phyloP scores from a whole-genome alignment of 352 stramenopile genomes.

The Pythium guiyangense region DNA sequence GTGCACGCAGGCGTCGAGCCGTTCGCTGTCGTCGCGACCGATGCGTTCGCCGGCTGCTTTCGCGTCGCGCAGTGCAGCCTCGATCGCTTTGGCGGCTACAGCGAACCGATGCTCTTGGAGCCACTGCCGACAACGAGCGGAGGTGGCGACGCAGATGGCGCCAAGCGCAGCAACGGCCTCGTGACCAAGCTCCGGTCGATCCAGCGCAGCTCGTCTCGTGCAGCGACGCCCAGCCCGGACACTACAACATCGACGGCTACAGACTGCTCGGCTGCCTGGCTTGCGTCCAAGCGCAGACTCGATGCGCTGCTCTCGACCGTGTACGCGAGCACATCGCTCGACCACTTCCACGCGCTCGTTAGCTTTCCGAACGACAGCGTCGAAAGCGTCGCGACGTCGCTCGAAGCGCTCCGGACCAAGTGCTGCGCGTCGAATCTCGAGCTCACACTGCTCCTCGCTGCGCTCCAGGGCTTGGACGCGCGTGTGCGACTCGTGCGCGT shows the following conservation, averaged over 20 bases:
- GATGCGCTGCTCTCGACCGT: conserved; percentile 17
- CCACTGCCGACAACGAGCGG: conserved; percentile 15
- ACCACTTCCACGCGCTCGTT: conserved; percentile 10
- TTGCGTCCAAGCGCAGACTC: conserved; percentile 14
- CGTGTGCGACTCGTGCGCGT: conserved; percentile 17
- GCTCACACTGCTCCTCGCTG: conserved; percentile 42
- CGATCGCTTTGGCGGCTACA: conserved; percentile 40
- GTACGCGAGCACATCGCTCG: conserved; percentile 12
- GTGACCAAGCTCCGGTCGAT: conserved; percentile 9
- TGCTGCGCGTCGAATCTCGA: conserved; percentile 39
- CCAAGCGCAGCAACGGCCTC: neutral
- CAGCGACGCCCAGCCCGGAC: neutral
- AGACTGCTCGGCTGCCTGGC: conserved; percentile 9
- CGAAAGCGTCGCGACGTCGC: conserved; percentile 3
- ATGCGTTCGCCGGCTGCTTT: conserved; percentile 52
- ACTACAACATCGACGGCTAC: neutral
- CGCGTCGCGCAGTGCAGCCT: conserved; percentile 56
- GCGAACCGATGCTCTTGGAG: conserved; percentile 46
- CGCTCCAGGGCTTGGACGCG: conserved; percentile 20
- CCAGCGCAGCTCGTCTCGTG: neutral
- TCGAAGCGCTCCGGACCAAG: conserved; percentile 24
- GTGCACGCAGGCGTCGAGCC: conserved; percentile 42
- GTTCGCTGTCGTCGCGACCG: conserved; percentile 31
- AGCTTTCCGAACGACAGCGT: conserved; percentile 3
- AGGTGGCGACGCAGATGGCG: neutral